Percentiles rank a stretch among this genome's conserved stretches.
phyloP scores from a whole-genome alignment of 129 eudicot species.

The Centrapalus pauciflorus region DNA sequence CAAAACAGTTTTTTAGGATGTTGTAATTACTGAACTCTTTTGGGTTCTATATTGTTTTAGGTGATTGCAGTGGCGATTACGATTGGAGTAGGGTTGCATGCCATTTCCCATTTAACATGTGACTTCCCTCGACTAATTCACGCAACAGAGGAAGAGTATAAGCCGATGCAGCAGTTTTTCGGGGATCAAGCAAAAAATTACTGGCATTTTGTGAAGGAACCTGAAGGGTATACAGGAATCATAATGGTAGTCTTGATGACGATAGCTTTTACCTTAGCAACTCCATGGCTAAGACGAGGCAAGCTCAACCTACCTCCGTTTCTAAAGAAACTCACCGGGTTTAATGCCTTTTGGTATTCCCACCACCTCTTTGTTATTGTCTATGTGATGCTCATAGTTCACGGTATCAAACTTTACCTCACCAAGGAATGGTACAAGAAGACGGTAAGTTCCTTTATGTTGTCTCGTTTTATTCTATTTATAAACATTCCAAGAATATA shows the following conservation, averaged over 20 bases:
- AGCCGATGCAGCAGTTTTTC: slow-evolving; percentile 47
- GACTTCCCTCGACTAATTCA: slow-evolving; percentile 66
- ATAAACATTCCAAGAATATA: neutral
- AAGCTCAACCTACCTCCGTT: slow-evolving; percentile 43
- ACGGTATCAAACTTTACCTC: slow-evolving; percentile 72
- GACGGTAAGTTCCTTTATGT: slow-evolving; percentile 53
- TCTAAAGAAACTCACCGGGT: slow-evolving; percentile 66
- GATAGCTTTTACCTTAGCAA: slow-evolving; percentile 78
- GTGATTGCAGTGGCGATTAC: slow-evolving; percentile 67
- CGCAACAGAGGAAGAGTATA: slow-evolving; percentile 47
- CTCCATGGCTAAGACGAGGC: slow-evolving; percentile 62
- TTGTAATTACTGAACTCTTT: neutral
- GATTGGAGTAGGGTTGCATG: slow-evolving; percentile 75
- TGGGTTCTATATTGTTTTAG: slow-evolving; percentile 27
- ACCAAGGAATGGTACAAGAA: slow-evolving; percentile 57
- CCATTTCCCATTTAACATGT: slow-evolving; percentile 58
- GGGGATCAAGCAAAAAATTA: slow-evolving; percentile 59
- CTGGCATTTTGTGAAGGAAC: slow-evolving; percentile 58
- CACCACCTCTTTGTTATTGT: slow-evolving; percentile 85
- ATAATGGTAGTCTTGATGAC: slow-evolving; percentile 80
- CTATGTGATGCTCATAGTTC: slow-evolving; percentile 59
- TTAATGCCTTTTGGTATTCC: slow-evolving; percentile 90
- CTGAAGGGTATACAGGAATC: slow-evolving; percentile 77
- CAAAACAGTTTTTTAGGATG: neutral
- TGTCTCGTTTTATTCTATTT: neutral